phyloP scores from a whole-genome alignment of 768 basidiomycete genomes.

The Psilocybe cubensis region DNA sequence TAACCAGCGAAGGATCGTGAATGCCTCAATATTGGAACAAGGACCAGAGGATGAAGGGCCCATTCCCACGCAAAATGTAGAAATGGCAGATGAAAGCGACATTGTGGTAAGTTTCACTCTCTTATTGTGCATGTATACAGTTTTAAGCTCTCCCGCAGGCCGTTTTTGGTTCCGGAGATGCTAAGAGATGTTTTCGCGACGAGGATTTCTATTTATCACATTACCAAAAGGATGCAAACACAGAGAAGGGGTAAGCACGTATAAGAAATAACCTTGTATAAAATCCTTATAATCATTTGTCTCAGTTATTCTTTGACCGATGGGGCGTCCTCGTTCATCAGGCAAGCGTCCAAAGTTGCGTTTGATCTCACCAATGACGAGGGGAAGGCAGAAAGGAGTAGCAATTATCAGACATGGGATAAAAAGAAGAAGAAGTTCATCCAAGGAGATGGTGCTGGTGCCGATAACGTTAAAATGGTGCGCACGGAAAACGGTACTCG shows the following conservation, averaged over 20 bases:
- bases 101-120: constrained; percentile 57
- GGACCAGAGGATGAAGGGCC: constrained; percentile 39
- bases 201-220: constrained; percentile 92
- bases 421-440: constrained; percentile 96
- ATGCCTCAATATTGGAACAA: constrained; percentile 34
- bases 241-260: constrained; percentile 81
- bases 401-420: constrained; percentile 81
- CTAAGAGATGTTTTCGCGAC: constrained; percentile 68
- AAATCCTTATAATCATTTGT: constrained; percentile 2
- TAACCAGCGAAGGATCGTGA: constrained; percentile 46
- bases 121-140: neutral
- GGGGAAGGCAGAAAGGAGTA: constrained; percentile 57
- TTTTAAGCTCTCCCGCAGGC: constrained; percentile 41
- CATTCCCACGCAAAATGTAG: constrained; percentile 37
- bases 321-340: constrained; percentile 84
- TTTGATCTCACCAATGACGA: constrained; percentile 89
- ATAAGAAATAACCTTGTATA: neutral
- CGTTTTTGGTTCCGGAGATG: constrained; percentile 62
- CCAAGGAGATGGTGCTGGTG: constrained; percentile 80
- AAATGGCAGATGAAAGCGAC: constrained; percentile 82
- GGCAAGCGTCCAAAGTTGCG: constrained; percentile 77
- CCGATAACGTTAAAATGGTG: constrained; percentile 94
- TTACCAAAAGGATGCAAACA: constrained; percentile 82
- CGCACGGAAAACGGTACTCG: constrained; percentile 90
- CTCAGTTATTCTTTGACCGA: constrained; percentile 86